Base-by-base conservation (phyloP, 2,329 filamentous ascomycete genomes). In the Lasiodiplodia sp. region DNA sequence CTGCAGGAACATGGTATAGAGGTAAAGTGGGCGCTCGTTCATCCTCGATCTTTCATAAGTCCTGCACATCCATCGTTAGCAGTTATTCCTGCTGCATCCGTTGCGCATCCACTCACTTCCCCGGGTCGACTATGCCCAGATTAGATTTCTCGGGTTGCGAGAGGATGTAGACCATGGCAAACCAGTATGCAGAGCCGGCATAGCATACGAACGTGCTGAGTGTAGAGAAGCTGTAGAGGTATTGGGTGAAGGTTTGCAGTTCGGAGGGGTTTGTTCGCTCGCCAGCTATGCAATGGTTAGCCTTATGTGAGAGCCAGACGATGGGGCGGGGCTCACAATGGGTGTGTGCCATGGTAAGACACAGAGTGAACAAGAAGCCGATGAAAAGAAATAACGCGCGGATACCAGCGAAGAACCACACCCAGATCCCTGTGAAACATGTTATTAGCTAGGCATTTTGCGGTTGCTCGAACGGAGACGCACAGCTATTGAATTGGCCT, bases 401-500 rank as follows among this genome's bases (percentile, higher is more conserved):
- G 67, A 96, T 79, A 69, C 92, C 93, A 55, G 91, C 88, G 93
- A 94, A 94, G 72, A 97, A 93, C 91, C 92, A 95, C 74, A 90
- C 85, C 94, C 93, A 97, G 70, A 97, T 82, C 63, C 89, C 92
- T 95, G 73, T 40, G 64, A n/a, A 58, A 2, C 49, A 44, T 68
- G 66, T 73, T 69, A 78, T 73, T 52, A 34, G 60, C 31, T 55
- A 23, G 16, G 16, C 16, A 2, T 69, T 12, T 40, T 37, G n/a
- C 3, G 34, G 37, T 28, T 57, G 62, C 38, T 55, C 14, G 21
- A 23, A 47, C 25, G 23, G 7, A 28, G n/a, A 84, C 90, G 78
- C 79, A 94, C 92, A 85, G 63, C 71, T 73, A 56, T 90, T 90
- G 73, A 86, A 86, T 84, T 86, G 84, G 21, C 91, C 90, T 72